These are phyloP conservation scores for Leccinum pellstonianum DNA, from an alignment of 768 basidiomycete genomes.

Conservation along the genomic window DNA sequence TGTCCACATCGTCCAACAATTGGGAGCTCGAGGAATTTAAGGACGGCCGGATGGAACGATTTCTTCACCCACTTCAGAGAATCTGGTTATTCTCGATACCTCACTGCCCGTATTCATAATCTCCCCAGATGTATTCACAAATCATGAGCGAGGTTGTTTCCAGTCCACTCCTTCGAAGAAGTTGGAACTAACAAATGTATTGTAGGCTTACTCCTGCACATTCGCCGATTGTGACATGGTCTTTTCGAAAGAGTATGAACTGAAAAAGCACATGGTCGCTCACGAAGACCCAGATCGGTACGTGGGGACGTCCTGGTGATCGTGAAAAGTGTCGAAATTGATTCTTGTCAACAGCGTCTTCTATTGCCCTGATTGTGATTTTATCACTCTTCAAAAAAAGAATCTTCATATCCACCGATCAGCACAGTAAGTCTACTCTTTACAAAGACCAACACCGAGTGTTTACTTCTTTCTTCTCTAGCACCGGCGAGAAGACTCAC, in stretches of 20 bases:
- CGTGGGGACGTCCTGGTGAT: neutral
- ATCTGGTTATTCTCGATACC: constrained; percentile 15
- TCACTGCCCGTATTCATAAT: neutral
- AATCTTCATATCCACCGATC: constrained; percentile 19
- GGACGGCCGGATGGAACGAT: neutral
- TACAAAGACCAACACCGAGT: too few species aligned
- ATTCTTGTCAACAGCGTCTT: constrained; percentile 4
- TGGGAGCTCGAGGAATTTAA: constrained; percentile 16
- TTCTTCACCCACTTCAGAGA: neutral
- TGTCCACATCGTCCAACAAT: constrained; percentile 8
- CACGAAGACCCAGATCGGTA: constrained; percentile 11
- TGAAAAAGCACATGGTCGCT: constrained; percentile 12
- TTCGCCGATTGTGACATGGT: constrained; percentile 1
- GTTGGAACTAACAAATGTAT: neutral
- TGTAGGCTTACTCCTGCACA: constrained; percentile 7
- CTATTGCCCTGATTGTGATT: constrained; percentile 17
- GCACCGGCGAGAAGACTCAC: constrained; percentile 22
- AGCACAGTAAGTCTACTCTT: constrained; percentile 17
- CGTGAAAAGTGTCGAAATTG: neutral
- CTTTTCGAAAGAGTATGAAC: constrained; percentile 7
- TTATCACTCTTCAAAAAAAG: constrained; percentile 20
- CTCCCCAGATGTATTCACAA: neutral
- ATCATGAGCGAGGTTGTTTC: constrained; percentile 13
- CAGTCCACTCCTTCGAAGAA: neutral
- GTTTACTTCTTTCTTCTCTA: neutral